Base-by-base conservation (phyloP, 495 filamentous ascomycete genomes). In the Hypoxylon subgilvum region DNA sequence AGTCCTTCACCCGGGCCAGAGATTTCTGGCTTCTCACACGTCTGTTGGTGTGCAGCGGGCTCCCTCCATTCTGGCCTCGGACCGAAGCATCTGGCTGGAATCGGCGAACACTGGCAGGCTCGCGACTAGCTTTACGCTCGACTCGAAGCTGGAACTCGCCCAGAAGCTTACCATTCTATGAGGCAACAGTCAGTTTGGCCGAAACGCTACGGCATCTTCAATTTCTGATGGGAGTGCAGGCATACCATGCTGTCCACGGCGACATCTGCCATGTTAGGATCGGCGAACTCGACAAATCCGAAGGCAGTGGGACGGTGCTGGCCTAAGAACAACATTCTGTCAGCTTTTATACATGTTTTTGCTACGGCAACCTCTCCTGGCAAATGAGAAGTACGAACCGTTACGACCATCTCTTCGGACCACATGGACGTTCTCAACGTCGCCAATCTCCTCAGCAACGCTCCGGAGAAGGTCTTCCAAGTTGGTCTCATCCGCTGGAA, bases 211-310 rank as follows among this genome's bases (percentile, higher is more conserved):
- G 12, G n/a, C n/a, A 31, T 16, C 1, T 10, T 12, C 0, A 35
- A 2, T 32, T 36, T 12, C 30, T 35, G 23, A 58, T 61, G 36
- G 51, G 18, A 14, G 38, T 43, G 14, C 6, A 14, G 31, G 27
- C 54, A 52, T 66, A 70, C 67, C 28, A 70, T 30, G 7, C 36
- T 25, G 6, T 57, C 38, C 18, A 83, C 71, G 0, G 81, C 81
- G 6, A 43, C 9, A 28, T 69, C 57, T 4, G 76, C 79, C 19
- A 67, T 49, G 7, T 73, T 69, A 2, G 66, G 54, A 10, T 61
- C 56, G 8, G 56, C 34, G 48, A 76, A 85, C 62, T 82, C 76
- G 27, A 86, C 69, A 46, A 86, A 86, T 4, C 76, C 82, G 57
- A 84, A 86, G n/a, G 55, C 61, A 4, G 69, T 71, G 3, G 67